Conservation (phyloP, 2,329 filamentous ascomycete genomes). For the Fusarium buxicola region DNA sequence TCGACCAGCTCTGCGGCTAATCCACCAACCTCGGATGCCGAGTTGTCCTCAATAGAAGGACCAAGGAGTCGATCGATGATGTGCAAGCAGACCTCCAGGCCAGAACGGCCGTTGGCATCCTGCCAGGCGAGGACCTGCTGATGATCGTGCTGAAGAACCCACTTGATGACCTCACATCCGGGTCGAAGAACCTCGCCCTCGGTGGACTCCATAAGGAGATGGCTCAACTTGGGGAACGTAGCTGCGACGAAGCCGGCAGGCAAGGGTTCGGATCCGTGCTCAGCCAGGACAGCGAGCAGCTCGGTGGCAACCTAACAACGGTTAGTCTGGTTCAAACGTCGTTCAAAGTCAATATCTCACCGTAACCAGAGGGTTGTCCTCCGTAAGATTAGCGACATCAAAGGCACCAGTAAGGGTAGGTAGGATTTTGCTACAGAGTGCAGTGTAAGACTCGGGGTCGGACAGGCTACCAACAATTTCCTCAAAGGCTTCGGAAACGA, state of each 20-base stretch:
- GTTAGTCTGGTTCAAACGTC: slow-evolving; percentile 31
- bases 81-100: slow-evolving; percentile 87
- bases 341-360: slow-evolving; percentile 53
- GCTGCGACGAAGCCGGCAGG: slow-evolving; percentile 87
- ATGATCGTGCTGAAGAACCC: slow-evolving; percentile 89
- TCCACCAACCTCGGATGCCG: slow-evolving; percentile 94
- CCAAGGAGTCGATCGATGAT: slow-evolving; percentile 93
- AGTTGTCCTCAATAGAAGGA: slow-evolving; percentile 87
- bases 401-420: slow-evolving; percentile 91
- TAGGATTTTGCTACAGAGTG: slow-evolving; percentile 85
- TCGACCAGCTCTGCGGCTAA: slow-evolving; percentile 95
- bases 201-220: slow-evolving; percentile 82
- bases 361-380: slow-evolving; percentile 86
- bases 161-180: slow-evolving; percentile 86
- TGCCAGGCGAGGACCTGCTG: slow-evolving; percentile 90
- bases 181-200: slow-evolving; percentile 91
- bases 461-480: slow-evolving; percentile 80
- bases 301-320: slow-evolving; percentile 77
- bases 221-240: slow-evolving; percentile 87
- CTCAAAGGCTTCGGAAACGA: slow-evolving; percentile 92
- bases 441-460: slow-evolving; percentile 76
- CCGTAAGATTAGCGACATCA: slow-evolving; percentile 85
- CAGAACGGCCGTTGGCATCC: slow-evolving; percentile 81
- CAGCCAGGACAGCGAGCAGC: slow-evolving; percentile 81
- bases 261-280: slow-evolving; percentile 86